Conservation (phyloP, 495 filamentous ascomycete species). For the Cladorrhinum samala region DNA sequence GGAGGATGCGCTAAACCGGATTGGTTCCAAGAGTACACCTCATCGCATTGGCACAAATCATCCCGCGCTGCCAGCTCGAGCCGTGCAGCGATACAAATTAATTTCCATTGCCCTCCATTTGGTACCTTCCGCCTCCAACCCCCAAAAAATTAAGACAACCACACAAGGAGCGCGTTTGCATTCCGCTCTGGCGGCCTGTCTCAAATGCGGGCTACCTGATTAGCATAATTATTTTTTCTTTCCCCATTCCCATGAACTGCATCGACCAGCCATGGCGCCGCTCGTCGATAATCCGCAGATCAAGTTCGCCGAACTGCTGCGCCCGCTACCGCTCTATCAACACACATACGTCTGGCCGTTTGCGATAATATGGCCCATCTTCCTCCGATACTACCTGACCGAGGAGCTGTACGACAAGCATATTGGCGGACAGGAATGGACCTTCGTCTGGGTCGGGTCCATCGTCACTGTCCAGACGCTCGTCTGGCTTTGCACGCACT, state of each 20-base stretch:
- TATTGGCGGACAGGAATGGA: conserved; percentile 89
- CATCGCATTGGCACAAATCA: neutral
- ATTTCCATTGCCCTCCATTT: neutral
- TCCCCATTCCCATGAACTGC: neutral
- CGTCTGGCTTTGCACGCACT: conserved; percentile 92
- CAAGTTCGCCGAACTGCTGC: conserved; percentile 76
- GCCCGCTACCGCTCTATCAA: conserved; percentile 71
- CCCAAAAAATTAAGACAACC: neutral
- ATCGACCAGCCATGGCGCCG: conserved; percentile 41
- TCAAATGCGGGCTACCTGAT: conserved; percentile 20
- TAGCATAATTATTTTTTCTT: neutral
- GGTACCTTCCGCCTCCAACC: neutral
- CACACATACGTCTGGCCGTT: conserved; percentile 94
- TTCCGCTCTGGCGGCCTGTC: neutral
- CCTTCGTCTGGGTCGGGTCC: conserved; percentile 82
- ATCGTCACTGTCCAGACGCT: conserved; percentile 86
- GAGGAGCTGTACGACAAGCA: conserved; percentile 80
- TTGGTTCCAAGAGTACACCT: conserved; percentile 5
- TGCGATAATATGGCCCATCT: conserved; percentile 79
- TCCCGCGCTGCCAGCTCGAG: neutral
- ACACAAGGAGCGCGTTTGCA: neutral
- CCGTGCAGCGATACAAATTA: too few relatives aligned
- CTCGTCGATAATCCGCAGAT: conserved; percentile 92
- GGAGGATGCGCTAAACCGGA: neutral
- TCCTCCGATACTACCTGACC: conserved; percentile 79